phyloP scores from a whole-genome alignment of 495 filamentous ascomycete genomes.

The Trichoderma virens region DNA sequence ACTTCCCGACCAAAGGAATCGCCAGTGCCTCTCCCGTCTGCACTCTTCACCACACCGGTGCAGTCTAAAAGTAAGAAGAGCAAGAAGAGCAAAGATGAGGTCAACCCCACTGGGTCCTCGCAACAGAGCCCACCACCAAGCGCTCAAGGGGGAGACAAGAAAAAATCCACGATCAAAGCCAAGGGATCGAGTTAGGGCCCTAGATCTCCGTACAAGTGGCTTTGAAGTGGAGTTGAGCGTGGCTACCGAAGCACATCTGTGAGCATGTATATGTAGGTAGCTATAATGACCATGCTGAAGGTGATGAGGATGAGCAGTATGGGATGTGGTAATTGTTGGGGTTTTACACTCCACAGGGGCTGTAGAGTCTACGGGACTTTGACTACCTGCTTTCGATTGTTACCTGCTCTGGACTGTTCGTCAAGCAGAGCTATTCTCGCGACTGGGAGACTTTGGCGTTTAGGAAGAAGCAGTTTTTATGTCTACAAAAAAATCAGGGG shows the following conservation, averaged over 20 bases:
- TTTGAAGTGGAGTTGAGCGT: neutral
- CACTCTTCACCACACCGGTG: conserved; percentile 6
- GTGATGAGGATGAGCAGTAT: neutral
- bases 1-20: conserved; percentile 25
- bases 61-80: conserved; percentile 3
- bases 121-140: conserved; percentile 5
- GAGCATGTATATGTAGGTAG: neutral
- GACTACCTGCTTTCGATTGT: neutral
- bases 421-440: neutral
- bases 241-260: neutral
- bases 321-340: neutral
- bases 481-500: neutral
- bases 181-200: neutral
- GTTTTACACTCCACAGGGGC: neutral
- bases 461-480: neutral
- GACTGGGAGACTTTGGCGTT: neutral
- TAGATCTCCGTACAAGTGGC: neutral
- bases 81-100: conserved; percentile 9
- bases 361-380: neutral
- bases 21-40: conserved; percentile 28
- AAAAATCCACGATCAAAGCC: neutral
- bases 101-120: neutral
- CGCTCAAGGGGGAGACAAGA: neutral
- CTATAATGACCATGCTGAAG: neutral
- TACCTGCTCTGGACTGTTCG: neutral